phyloP scores from a whole-genome alignment of 73 alveolate species.

The Paramecium caudatum region DNA sequence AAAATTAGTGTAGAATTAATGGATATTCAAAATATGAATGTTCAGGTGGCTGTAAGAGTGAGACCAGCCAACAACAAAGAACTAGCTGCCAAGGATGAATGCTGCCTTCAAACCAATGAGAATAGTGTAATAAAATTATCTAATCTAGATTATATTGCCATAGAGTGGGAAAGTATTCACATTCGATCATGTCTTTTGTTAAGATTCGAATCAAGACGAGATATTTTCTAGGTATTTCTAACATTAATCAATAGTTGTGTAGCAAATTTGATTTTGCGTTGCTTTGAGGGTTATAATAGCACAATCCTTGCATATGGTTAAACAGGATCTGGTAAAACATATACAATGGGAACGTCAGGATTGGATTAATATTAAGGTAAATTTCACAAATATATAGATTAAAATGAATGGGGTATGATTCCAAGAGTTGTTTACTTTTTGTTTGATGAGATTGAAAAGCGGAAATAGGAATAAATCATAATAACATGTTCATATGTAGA shows the following conservation, averaged over 20 bases:
- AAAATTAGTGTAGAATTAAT: no score
- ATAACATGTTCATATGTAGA: conserved; percentile 93
- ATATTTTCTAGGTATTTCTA: conserved; percentile 77
- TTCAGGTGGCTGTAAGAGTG: conserved; percentile 93
- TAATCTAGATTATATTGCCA: conserved; percentile 69
- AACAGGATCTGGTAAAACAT: conserved; percentile 98
- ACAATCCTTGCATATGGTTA: conserved; percentile 98
- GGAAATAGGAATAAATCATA: conserved; percentile 86
- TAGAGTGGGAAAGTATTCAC: conserved; percentile 80
- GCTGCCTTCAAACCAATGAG: conserved; percentile 68
- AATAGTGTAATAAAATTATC: conserved; percentile 84
- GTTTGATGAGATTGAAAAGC: conserved; percentile 87
- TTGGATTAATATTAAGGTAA: conserved; percentile 90
- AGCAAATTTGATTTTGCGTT: conserved; percentile 87
- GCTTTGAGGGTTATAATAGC: conserved; percentile 95
- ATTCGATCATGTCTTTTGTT: conserved; percentile 94
- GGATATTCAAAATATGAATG: conserved; percentile 76
- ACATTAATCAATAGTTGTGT: conserved; percentile 78
- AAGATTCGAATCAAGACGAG: conserved; percentile 89
- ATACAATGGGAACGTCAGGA: conserved; percentile 96
- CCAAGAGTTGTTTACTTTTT: conserved; percentile 93
- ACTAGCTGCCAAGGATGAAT: conserved; percentile 71
- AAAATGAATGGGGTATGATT: conserved; percentile 86
- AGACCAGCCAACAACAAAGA: conserved; percentile 95
- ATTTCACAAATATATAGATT: conserved; percentile 78